phyloP scores from a whole-genome alignment of 768 basidiomycete species.

The Hirschioporus abietinus region DNA sequence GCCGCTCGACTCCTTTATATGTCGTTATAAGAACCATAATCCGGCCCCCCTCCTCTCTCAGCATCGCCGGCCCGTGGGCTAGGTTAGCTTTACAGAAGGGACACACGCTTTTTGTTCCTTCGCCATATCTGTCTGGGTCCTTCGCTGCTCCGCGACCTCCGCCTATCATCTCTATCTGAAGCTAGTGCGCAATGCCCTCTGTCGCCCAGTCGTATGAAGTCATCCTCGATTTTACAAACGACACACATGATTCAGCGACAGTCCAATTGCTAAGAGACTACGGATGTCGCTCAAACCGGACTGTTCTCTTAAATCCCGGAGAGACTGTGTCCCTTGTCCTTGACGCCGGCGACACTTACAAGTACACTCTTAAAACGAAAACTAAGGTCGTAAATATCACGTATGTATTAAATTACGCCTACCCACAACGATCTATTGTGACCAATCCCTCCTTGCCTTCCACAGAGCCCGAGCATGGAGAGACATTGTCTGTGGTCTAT shows the following conservation, averaged over 20 bases:
- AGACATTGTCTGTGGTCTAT: conserved; percentile 55
- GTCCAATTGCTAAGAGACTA: conserved; percentile 64
- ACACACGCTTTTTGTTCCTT: not conserved
- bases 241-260: conserved; percentile 58
- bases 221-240: conserved; percentile 64
- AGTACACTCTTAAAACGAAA: conserved; percentile 61
- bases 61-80: not conserved
- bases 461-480: conserved; percentile 61
- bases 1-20: not conserved
- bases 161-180: conserved; percentile 2
- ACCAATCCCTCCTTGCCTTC: not conserved
- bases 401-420: conserved; percentile 34
- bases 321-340: conserved; percentile 64
- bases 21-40: not conserved
- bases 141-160: conserved; percentile 2
- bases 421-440: conserved; percentile 3
- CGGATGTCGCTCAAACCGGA: conserved; percentile 46
- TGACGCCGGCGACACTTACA: conserved; percentile 63
- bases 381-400: conserved; percentile 66
- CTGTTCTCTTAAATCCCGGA: conserved; percentile 53
- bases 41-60: not conserved
- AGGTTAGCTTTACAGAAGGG: not conserved
- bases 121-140: not conserved
- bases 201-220: conserved; percentile 57
- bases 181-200: conserved; percentile 44